Evolutionary conservation across 805 yeast species (phyloP), one percentile per base, ranked within the genome.

Genomic region (Ogataea henricii): DNA sequence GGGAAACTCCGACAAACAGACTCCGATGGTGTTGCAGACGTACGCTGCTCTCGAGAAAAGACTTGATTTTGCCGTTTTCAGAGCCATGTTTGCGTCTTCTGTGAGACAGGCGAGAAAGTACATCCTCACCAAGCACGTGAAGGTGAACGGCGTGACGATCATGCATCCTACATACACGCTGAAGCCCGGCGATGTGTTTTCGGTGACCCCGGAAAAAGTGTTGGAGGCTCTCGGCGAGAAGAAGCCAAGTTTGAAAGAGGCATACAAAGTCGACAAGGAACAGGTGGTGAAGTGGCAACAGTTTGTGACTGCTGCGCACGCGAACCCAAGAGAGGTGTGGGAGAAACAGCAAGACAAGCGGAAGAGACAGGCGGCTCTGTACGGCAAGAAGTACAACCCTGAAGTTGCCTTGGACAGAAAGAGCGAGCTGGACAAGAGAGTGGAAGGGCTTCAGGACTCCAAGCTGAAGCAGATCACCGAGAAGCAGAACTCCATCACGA

Each of bases 81-180:
- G 99, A 68, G 76, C 97, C 16, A 77, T 92, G 87, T 90, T 92
- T 72, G 96, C 98, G 4, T 81, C 96, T 4, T 87, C 96, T 6
- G 81, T 89, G 3, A 83, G 97, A 74, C 98, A 92, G 69, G 96
- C 99, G 2, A 81, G 97, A 57, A 90, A 87, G 63, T 89, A 87
- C 60, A 83, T 94, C 50, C 67, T 87, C 13, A 82, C 82, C 40
- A 96, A 96, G 1, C 74, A 84, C 54, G 98, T 92, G 10, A 72
- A 75, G 53, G 98, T 92, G 33, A 94, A 92, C 63, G 97, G 96
- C 8, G 78, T 85, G 29, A 74, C 72, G 13, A 84, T 91, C 51
- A 79, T 77, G 58, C 88, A 87, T 58, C 96, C 97, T 4, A 81
- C 89, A 6, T 92, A 76, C 65, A 80, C 84, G 10, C 74, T 92